Evolutionary conservation across 768 basidiomycete genomes (phyloP), one percentile per base, ranked within the genome.

Genomic region (Dioszegia hungarica): DNA sequence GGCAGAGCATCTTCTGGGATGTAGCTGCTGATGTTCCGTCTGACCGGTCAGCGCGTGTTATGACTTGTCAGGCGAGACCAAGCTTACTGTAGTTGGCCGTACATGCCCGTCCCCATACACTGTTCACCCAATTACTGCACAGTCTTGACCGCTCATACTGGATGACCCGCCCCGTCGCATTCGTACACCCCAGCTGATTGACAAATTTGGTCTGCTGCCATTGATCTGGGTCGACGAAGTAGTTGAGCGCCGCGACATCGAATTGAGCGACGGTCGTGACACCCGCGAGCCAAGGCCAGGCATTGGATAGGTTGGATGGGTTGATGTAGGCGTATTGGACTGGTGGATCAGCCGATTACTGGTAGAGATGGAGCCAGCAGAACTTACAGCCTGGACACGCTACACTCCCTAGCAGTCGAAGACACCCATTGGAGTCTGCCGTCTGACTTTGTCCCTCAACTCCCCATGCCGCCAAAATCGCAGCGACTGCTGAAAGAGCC

Each of bases 1-100:
- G 73, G 27, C 75, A 76, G 22, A 76, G 64, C 70, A 75, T 75
- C 61, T 72, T 76, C 24, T 60, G 68, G 14, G 67, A 62, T 24
- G 69, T 68, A 2, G 72, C 67, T 1, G 62, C 60, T 24, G 59
- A 50, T 2, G 62, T 56, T 5, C 57, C 58, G 34, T 70, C 68
- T 73, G 39, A 9, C 12, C 11, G 11, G 29, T 60, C 25, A 58
- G 57, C 58, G 46, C 11, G 8, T 37, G 9, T 37, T 4, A 49
- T 14, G 15, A 36, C 5, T 2, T 25, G 6, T 28, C 17, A 19
- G 20, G 3, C 14, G 20, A 4, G 15, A 31, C 17, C 0, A 31
- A 44, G 65, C 70, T 56, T 46, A 75, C 74, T 69, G 52, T 75
- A 71, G 12, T 62, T 51, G 19, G 57, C 62, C n/a, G 56, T 56